Percentiles rank a stretch among this genome's conserved stretches.
These are phyloP conservation scores for Oenanthe sinensis DNA, from an alignment of 129 eudicot species.

Conservation along the genomic window DNA sequence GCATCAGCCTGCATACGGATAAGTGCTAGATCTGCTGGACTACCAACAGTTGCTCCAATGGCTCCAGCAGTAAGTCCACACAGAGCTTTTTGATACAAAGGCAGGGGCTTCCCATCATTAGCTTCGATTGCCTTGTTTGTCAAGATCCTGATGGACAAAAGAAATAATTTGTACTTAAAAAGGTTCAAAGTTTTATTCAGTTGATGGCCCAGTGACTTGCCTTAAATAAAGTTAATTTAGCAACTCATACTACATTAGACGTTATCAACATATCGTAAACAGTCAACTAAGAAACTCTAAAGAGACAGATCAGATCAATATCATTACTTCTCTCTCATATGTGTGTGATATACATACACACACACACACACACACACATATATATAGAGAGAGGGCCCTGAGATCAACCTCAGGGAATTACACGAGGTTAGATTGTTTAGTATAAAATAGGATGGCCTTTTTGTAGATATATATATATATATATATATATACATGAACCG, in stretches of 20 bases:
- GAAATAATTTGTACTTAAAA: neutral
- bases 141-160: constrained; percentile 39
- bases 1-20: constrained; percentile 99
- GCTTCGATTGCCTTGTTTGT: constrained; percentile 86
- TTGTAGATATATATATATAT: too few species aligned
- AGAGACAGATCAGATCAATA: neutral
- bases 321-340: neutral
- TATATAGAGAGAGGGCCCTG: neutral
- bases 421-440: too few species aligned
- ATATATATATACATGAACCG: too few species aligned
- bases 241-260: neutral
- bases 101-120: constrained; percentile 92
- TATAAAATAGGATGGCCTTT: too few species aligned
- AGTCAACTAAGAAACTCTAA: neutral
- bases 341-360: too few species aligned
- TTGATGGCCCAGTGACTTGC: neutral
- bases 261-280: neutral
- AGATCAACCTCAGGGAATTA: too few species aligned
- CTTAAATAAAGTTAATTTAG: neutral
- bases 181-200: neutral
- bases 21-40: constrained; percentile 91
- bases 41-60: constrained; percentile 81
- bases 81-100: constrained; percentile 78
- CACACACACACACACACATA: too few species aligned
- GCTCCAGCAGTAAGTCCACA: constrained; percentile 98